Conservation (phyloP, 2,329 filamentous ascomycete species). For the Cercospora nicotianae region DNA sequence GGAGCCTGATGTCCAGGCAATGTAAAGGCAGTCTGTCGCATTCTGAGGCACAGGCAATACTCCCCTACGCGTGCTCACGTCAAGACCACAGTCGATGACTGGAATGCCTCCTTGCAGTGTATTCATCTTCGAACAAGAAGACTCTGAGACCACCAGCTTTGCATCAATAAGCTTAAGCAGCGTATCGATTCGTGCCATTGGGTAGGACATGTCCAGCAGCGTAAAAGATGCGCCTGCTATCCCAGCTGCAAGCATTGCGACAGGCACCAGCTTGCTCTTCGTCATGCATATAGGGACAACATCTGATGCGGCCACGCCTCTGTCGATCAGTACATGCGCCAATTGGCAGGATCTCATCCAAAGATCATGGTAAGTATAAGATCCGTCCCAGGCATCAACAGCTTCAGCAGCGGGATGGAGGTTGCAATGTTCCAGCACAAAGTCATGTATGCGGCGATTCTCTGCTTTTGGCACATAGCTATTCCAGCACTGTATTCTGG, state of each 20-base stretch:
- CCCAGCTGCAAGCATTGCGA: no score
- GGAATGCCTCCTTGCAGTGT: neutral
- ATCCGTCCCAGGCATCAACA: no score
- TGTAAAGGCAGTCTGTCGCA: neutral
- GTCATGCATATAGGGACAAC: no score
- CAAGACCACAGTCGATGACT: neutral
- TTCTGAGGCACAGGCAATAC: neutral
- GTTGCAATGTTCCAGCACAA: neutral
- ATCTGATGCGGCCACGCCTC: no score
- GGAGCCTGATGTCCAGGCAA: neutral
- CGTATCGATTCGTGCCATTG: neutral
- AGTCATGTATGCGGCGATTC: neutral
- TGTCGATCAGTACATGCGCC: no score
- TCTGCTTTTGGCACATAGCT: neutral
- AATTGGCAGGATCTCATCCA: no score
- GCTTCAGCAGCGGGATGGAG: no score
- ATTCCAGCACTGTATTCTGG: neutral
- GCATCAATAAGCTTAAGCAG: neutral
- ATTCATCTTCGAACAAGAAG: neutral
- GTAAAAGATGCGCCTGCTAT: neutral
- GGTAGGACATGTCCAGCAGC: neutral
- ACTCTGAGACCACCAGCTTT: neutral
- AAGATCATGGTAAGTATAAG: no score
- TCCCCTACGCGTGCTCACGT: neutral
- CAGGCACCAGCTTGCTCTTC: no score